These are phyloP conservation scores for Boletus tylopilopsis DNA, from an alignment of 768 basidiomycete genomes.

Conservation along the genomic window DNA sequence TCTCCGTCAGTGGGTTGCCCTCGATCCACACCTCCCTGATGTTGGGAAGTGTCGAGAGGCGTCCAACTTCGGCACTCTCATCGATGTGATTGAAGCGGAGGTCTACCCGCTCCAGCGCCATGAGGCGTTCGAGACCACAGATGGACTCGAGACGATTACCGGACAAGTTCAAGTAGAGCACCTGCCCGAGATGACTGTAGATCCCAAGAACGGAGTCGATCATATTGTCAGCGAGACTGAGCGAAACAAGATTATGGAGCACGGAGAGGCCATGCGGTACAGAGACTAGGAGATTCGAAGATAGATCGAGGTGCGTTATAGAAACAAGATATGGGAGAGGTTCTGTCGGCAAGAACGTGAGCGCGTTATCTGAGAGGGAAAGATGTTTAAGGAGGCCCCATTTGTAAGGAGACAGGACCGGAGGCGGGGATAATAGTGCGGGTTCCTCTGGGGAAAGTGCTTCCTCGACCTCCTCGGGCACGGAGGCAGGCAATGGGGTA, in stretches of 20 bases:
- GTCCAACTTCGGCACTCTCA: slow-evolving; percentile 81
- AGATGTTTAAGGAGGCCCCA: slow-evolving; percentile 78
- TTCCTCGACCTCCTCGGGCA: slow-evolving; percentile 48
- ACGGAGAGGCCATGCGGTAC: slow-evolving; percentile 73
- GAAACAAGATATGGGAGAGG: slow-evolving; percentile 64
- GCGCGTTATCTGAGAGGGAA: slow-evolving; percentile 72
- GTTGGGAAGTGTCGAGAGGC: slow-evolving; percentile 75
- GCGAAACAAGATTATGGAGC: slow-evolving; percentile 78
- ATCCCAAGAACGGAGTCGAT: slow-evolving; percentile 93
- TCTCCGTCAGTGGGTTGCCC: slow-evolving; percentile 76
- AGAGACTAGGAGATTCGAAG: slow-evolving; percentile 86
- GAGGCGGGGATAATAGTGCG: slow-evolving; percentile 26
- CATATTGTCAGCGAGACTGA: slow-evolving; percentile 97
- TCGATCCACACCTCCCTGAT: slow-evolving; percentile 79
- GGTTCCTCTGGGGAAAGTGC: slow-evolving; percentile 11
- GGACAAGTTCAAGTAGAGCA: slow-evolving; percentile 76
- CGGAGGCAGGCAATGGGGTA: slow-evolving; percentile 53
- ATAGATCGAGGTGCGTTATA: slow-evolving; percentile 82
- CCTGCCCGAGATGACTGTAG: slow-evolving; percentile 73
- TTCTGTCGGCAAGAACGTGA: slow-evolving; percentile 75
- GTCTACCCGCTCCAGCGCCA: slow-evolving; percentile 81
- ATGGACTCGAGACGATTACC: slow-evolving; percentile 91
- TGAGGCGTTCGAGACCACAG: slow-evolving; percentile 88
- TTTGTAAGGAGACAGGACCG: slow-evolving; percentile 52
- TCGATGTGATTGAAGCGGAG: slow-evolving; percentile 74